phyloP scores from a whole-genome alignment of 1,139 yeast species.

The Hanseniaspora uvarum region DNA sequence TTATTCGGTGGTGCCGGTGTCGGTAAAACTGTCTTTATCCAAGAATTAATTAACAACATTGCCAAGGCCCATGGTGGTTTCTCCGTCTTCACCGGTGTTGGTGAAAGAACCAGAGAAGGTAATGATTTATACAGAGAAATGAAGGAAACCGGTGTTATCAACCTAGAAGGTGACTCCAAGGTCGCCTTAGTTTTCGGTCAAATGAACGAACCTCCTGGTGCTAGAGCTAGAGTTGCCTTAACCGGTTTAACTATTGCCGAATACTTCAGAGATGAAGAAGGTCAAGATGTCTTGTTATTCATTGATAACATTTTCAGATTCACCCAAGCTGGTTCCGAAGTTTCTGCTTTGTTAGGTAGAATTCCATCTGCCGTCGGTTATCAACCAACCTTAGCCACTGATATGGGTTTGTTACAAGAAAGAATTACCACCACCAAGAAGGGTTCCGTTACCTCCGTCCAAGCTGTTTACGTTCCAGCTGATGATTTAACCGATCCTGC shows the following conservation, averaged over 20 bases:
- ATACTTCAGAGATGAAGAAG: conserved; percentile 99
- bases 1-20: conserved; percentile 99
- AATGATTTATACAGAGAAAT: conserved; percentile 99
- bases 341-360: conserved; percentile 99
- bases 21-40: conserved; percentile 99
- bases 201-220: conserved; percentile 99
- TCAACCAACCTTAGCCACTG: conserved; percentile 99
- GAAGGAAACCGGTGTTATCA: conserved; percentile 99
- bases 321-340: conserved; percentile 99
- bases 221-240: conserved; percentile 99
- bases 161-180: conserved; percentile 98
- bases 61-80: conserved; percentile 99
- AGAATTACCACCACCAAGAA: conserved; percentile 99
- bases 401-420: conserved; percentile 99
- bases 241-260: conserved; percentile 99
- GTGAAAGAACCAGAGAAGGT: conserved; percentile 99
- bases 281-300: conserved; percentile 99
- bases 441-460: conserved; percentile 99
- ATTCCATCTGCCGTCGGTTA: conserved; percentile 99
- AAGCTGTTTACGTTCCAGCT: conserved; percentile 99
- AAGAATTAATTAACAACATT: conserved; percentile 98
- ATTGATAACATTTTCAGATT: conserved; percentile 99
- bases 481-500: conserved; percentile 99
- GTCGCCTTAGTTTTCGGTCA: conserved; percentile 99
- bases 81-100: conserved; percentile 99